These are phyloP conservation scores for Alternaria solani DNA, from an alignment of 2,329 filamentous ascomycete species.

Conservation along the genomic window DNA sequence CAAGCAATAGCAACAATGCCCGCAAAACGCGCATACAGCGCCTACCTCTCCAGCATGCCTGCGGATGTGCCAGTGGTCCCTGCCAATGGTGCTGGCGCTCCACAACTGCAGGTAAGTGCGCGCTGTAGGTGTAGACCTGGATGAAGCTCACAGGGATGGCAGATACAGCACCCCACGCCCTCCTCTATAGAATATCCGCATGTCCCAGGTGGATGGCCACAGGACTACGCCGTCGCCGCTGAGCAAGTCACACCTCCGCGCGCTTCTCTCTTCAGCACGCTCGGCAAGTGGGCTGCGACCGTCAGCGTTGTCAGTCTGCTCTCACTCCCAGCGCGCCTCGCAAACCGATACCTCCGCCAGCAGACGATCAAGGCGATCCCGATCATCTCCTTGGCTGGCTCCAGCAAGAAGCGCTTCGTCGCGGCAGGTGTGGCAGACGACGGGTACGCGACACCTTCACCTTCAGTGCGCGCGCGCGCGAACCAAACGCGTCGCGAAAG, in stretches of 20 bases:
- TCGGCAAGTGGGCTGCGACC: slow-evolving; percentile 24
- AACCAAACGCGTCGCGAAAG: slow-evolving; percentile 15
- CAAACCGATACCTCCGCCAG: slow-evolving; percentile 20
- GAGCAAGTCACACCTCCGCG: slow-evolving; percentile 3
- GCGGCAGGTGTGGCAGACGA: slow-evolving; percentile 30
- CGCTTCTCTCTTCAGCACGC: slow-evolving; percentile 25
- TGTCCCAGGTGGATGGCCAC: slow-evolving; percentile 32
- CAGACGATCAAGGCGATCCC: slow-evolving; percentile 33
- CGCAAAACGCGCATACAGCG: slow-evolving; percentile 29
- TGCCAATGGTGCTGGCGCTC: slow-evolving; percentile 22
- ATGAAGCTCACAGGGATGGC: slow-evolving; percentile 23
- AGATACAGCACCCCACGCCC: slow-evolving; percentile 17
- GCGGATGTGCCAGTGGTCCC: slow-evolving; percentile 14
- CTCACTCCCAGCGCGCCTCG: slow-evolving; percentile 20
- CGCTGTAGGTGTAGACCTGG: slow-evolving; percentile 11
- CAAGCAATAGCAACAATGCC: slow-evolving; percentile 20
- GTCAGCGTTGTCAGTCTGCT: slow-evolving; percentile 21
- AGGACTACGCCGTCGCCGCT: background rate
- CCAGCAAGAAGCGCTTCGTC: slow-evolving; percentile 43
- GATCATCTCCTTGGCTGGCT: slow-evolving; percentile 28
- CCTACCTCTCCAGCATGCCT: slow-evolving; percentile 23
- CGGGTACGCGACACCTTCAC: slow-evolving; percentile 23
- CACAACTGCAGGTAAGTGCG: slow-evolving; percentile 31
- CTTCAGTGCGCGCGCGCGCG: slow-evolving; percentile 15
- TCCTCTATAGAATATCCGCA: background rate